Evolutionary conservation across 768 basidiomycete species (phyloP).

Genomic region (Mrakia blollopis): DNA sequence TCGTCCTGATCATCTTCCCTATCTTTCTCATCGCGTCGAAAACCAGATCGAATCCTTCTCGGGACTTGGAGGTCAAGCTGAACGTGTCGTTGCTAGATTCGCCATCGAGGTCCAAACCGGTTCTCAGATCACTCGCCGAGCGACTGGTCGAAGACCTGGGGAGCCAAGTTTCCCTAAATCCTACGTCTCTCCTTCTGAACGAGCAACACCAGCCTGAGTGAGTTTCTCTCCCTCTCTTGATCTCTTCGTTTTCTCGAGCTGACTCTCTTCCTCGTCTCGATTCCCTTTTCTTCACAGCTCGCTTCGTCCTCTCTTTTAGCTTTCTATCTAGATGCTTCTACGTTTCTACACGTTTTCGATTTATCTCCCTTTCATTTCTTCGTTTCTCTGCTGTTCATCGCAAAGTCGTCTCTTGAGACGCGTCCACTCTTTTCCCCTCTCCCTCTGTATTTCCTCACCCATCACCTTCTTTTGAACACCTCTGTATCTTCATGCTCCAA

Average conservation of each 20-base stretch:
- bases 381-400: not conserved
- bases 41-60: slow-evolving; percentile 26
- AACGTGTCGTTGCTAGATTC: slow-evolving; percentile 21
- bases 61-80: slow-evolving; percentile 13
- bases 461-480: not conserved
- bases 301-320: slow-evolving; percentile 1
- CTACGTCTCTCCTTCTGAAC: not conserved
- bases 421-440: not conserved
- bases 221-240: not conserved
- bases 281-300: not conserved
- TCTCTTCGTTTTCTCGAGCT: not conserved
- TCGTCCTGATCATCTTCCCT: not conserved
- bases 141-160: not conserved
- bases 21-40: not conserved
- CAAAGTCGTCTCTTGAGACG: not conserved
- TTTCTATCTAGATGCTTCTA: not conserved
- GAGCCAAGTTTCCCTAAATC: not conserved
- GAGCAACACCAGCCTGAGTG: not conserved
- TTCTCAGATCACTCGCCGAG: slow-evolving; percentile 18
- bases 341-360: not conserved
- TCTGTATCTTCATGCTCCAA: not conserved
- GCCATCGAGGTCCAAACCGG: slow-evolving; percentile 12
- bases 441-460: not conserved
- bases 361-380: not conserved
- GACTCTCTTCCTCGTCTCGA: not conserved